A percentile compares a stretch with the other conserved stretches of the same genome.
Evolutionary conservation across 495 filamentous ascomycete genomes (phyloP).

Genomic region (Immersiella caudata): DNA sequence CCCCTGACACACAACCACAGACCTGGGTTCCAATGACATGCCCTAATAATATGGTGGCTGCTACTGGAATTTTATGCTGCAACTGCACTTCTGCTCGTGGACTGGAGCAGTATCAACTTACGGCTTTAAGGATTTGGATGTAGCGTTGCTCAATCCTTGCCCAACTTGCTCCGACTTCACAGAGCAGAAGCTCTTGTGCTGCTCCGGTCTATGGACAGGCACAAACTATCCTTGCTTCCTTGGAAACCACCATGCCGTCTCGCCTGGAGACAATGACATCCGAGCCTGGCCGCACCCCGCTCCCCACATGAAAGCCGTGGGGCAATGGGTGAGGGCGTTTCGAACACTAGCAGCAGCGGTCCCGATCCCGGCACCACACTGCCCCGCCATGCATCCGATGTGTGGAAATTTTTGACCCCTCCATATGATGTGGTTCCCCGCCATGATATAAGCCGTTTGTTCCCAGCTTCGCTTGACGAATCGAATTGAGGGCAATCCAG

Average conservation of each 20-base stretch:
- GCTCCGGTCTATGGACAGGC: too few relatives aligned
- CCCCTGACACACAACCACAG: too few relatives aligned
- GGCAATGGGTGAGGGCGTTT: not conserved
- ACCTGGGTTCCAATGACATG: too few relatives aligned
- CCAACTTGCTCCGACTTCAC: too few relatives aligned
- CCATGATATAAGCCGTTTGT: constrained; percentile 2
- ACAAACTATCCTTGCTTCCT: too few relatives aligned
- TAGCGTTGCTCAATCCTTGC: too few relatives aligned
- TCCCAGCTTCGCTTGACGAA: not conserved
- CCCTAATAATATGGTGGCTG: too few relatives aligned
- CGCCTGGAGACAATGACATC: not conserved
- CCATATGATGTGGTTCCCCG: constrained; percentile 3
- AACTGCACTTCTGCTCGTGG: too few relatives aligned
- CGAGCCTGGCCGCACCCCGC: not conserved
- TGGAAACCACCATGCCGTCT: not conserved
- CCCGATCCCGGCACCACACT: constrained; percentile 15
- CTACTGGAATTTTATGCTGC: too few relatives aligned
- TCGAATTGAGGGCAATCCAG: not conserved
- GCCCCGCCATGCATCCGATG: not conserved
- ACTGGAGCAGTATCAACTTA: too few relatives aligned
- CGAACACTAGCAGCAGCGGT: not conserved
- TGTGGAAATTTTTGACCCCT: constrained; percentile 10
- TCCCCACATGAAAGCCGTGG: not conserved
- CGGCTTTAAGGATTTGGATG: too few relatives aligned
- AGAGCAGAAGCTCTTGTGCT: too few relatives aligned